phyloP scores from a whole-genome alignment of 768 basidiomycete species.

The Tylopilus subfusipes region DNA sequence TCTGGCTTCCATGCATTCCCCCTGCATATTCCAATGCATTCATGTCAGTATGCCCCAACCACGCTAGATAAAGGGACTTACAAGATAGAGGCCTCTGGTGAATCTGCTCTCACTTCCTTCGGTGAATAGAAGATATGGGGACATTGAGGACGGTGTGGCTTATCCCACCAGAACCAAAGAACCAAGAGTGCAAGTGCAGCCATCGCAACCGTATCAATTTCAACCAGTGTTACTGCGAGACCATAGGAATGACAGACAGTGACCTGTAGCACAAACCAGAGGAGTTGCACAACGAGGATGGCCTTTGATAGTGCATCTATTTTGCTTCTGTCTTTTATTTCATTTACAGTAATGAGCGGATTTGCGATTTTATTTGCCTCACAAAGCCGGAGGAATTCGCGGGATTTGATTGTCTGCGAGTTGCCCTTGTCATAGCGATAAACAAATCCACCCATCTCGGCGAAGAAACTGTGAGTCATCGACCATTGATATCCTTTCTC shows the following conservation, averaged over 20 bases:
- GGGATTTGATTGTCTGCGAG: neutral
- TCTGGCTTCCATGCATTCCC: too few relatives aligned
- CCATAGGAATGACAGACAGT: neutral
- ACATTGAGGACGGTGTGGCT: neutral
- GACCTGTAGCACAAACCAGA: neutral
- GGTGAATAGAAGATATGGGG: neutral
- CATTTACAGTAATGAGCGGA: neutral
- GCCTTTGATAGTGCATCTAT: neutral
- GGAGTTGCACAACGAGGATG: neutral
- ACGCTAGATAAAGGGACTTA: neutral
- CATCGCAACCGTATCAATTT: neutral
- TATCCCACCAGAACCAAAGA: neutral
- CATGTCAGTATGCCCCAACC: too few relatives aligned
- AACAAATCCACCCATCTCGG: too few relatives aligned
- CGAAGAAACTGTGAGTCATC: too few relatives aligned
- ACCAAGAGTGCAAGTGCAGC: neutral
- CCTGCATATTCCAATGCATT: too few relatives aligned
- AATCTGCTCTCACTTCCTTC: neutral
- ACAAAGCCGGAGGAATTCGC: neutral
- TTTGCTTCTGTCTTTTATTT: neutral
- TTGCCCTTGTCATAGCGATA: neutral
- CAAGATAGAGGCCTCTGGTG: neutral
- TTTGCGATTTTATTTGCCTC: neutral
- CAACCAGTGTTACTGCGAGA: neutral
- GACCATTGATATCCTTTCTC: too few relatives aligned